Percentiles rank a stretch among this genome's conserved stretches.
Evolutionary conservation across 1,284 basidiomycete species (phyloP).

Genomic region (Papiliotrema flavescens): DNA sequence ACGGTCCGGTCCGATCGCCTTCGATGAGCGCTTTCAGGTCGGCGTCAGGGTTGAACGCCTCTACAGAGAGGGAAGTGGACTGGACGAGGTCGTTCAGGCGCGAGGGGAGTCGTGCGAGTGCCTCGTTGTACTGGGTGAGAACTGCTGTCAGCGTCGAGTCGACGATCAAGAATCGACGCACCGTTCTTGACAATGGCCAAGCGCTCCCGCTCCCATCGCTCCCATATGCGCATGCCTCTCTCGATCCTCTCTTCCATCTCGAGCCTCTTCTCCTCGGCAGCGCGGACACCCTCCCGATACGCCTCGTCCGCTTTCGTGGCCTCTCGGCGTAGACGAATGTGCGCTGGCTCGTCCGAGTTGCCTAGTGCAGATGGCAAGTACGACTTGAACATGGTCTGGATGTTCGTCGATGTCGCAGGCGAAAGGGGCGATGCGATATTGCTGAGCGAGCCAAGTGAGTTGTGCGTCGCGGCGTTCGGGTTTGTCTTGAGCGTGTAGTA

Average conservation of each 20-base stretch:
- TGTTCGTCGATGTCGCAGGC: conserved; percentile 24
- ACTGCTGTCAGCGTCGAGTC: conserved; percentile 50
- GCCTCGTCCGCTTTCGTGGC: conserved; percentile 71
- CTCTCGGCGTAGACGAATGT: conserved; percentile 67
- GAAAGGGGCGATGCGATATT: conserved; percentile 19
- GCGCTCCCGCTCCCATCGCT: conserved; percentile 79
- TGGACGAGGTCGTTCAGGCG: conserved; percentile 63
- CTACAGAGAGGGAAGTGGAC: conserved; percentile 67
- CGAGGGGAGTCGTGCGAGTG: conserved; percentile 65
- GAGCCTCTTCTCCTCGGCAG: conserved; percentile 70
- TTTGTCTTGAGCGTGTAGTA: conserved; percentile 40
- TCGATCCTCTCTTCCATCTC: conserved; percentile 80
- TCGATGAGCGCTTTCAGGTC: conserved; percentile 69
- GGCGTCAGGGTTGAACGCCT: conserved; percentile 77
- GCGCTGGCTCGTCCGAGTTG: conserved; percentile 59
- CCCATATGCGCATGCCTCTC: conserved; percentile 70
- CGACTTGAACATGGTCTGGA: conserved; percentile 28
- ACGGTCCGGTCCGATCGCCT: conserved; percentile 82
- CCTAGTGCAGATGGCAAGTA: conserved; percentile 37
- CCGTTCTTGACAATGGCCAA: conserved; percentile 77
- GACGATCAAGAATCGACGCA: conserved; percentile 35
- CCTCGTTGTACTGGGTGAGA: conserved; percentile 76
- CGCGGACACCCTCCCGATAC: conserved; percentile 64
- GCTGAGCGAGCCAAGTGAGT: conserved; percentile 7
- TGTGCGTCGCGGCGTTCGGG: conserved; percentile 8